Base-by-base conservation (phyloP, 768 basidiomycete species). In the Macrolepiota dolichaula region DNA sequence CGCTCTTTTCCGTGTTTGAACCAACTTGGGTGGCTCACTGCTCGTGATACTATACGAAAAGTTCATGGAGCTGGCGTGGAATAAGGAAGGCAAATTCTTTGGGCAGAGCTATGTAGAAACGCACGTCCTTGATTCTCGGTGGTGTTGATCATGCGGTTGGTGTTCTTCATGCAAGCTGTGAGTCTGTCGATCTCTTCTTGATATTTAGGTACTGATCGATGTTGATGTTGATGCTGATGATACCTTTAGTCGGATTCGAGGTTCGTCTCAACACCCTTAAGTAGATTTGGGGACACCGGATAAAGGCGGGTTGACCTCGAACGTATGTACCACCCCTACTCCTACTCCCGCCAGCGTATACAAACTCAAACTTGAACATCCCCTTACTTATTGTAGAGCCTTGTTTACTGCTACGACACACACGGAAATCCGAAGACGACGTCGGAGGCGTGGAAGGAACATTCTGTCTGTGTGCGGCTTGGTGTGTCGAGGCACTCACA, bases 381-480 rank as follows among this genome's bases (percentile, higher is more conserved):
- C 51, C n/a, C n/a, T n/a, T n/a, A n/a, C n/a, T n/a, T 15, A 19
- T 22, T 27, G 19, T 65, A 93, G 91, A 88, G 87, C 66, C 81
- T 94, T 11, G 91, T 94, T 5, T 96, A 91, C 69, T 87, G 96
- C 6, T 98, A 98, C 72, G 94, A 98, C 69, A 88, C 91, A 12
- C 75, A n/a, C n/a, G 72, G 24, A 91, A 91, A 71, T 87, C 92
- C 0, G 88, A 91, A 60, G 96, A 98, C 66, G 96, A 96, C 6
- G 93, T 98, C 12, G 96, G 96, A 1, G 95, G 96, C 1, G 93
- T 96, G 64, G 96, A 97, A 74, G 96, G 96, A 1, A 95, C 92
- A 0, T 97, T 98, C 75, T 93, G 92, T 63, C 77, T 98, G 50
- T 95, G 93, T 68, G 92, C 91, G 0, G 71, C 92, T 6, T 93